Conservation (phyloP, 805 yeast species). For the Metschnikowia anglica region DNA sequence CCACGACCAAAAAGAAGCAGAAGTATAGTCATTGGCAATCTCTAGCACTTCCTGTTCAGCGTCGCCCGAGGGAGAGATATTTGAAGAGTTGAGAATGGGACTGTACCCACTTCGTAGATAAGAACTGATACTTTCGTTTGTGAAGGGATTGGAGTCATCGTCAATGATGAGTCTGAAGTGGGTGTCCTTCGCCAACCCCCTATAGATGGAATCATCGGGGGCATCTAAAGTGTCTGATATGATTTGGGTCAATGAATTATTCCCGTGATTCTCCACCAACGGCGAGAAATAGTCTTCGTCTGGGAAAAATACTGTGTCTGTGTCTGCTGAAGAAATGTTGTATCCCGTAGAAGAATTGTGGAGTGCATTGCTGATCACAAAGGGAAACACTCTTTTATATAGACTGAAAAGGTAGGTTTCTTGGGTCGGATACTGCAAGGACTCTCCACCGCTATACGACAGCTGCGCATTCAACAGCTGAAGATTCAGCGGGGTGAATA, state of each 20-base stretch:
- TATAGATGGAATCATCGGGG: background rate
- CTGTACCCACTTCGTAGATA: slow-evolving; percentile 59
- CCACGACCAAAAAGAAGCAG: slow-evolving; percentile 73
- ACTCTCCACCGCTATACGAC: background rate
- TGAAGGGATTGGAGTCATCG: slow-evolving; percentile 35
- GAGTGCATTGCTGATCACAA: slow-evolving; percentile 26
- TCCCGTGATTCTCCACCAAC: slow-evolving; percentile 9
- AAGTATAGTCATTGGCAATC: slow-evolving; percentile 28
- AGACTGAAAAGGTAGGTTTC: slow-evolving; percentile 26
- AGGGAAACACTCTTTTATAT: slow-evolving; percentile 30
- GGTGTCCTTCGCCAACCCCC: slow-evolving; percentile 11
- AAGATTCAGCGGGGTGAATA: slow-evolving; percentile 33
- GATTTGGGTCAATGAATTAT: background rate
- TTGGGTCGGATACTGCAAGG: slow-evolving; percentile 27
- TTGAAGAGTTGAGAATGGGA: slow-evolving; percentile 54
- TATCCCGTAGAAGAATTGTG: slow-evolving; percentile 22
- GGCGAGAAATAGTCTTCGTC: slow-evolving; percentile 9
- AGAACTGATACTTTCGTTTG: slow-evolving; percentile 34
- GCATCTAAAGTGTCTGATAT: slow-evolving; percentile 4
- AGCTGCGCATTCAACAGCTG: slow-evolving; percentile 9
- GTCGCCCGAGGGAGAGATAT: background rate
- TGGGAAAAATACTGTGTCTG: slow-evolving; percentile 19
- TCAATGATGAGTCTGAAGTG: slow-evolving; percentile 39
- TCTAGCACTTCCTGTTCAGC: slow-evolving; percentile 4
- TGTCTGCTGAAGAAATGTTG: slow-evolving; percentile 26